Evolutionary conservation across 768 basidiomycete genomes (phyloP), one percentile per base, ranked within the genome.

Genomic region (Antrodiella citrinella): DNA sequence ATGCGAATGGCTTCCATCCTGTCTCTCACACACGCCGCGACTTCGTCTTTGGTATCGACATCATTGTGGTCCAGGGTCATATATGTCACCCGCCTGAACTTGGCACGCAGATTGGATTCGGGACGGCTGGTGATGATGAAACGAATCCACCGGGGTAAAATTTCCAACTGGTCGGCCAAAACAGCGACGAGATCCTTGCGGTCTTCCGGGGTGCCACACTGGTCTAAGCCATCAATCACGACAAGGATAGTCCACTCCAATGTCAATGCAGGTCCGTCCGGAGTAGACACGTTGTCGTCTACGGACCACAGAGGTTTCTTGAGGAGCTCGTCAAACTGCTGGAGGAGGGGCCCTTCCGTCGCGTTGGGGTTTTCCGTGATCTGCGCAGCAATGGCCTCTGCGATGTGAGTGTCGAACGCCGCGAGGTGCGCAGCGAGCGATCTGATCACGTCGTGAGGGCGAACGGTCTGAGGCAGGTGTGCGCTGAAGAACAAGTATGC

Each of bases 171-270:
- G 7, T 7, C 15, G 30, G 30, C 15, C 7, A 35, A 15, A 15
- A 35, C 30, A 7, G 7, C 30, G 7, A 35, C 7, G 7, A 35
- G 15, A n/a, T 41, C 21, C 20, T 51, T 48, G 11, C 64, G 57
- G 11, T 57, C 57, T 11, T 24, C 11, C 4, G 40, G 25, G 49
- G 56, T 48, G 1, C 62, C 59, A 39, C 54, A 48, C 45, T 55
- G 51, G 47, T 55, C 54, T 4, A 52, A 21, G 3, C 40, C 54
- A 45, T 55, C 54, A 23, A 55, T 44, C n/a, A 52, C 54, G 35
- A 55, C 46, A 10, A 52, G 41, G 15, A 49, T 13, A 38, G 47
- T 20, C 3, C 43, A 41, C n/a, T n/a, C n/a, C n/a, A n/a, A n/a
- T n/a, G n/a, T n/a, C 7, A 35, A 7, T 15, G 15, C 30, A 15